Base-by-base conservation (phyloP, 768 basidiomycete genomes). In the Arthromyces matolae region DNA sequence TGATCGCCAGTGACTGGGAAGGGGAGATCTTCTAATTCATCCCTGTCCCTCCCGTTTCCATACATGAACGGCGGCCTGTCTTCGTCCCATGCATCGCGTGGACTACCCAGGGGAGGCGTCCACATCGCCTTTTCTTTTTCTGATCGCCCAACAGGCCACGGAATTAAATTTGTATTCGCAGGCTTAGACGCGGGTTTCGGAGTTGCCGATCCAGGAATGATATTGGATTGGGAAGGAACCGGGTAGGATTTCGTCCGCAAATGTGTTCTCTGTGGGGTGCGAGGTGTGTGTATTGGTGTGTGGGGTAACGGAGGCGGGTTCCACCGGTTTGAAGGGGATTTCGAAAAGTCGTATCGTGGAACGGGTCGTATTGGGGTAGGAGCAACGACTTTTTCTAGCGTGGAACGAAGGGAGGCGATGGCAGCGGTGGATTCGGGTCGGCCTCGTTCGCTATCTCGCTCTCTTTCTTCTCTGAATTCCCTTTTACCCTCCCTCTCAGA, bases 321-420 rank as follows among this genome's bases (percentile, higher is more conserved):
- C 77, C 79, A 79, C 13, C 77, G 69, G 16, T 62, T 68, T 62
- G 76, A 78, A 45, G 74, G 58, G 2, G 83, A 79, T 8, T 71
- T 62, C 2, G 70, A 65, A 41, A 84, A 77, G 57, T 85, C 80
- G 57, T 89, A 82, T 39, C 82, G 73, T 16, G 76, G 64, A 1
- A 78, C 70, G 38, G 80, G 66, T 2, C 80, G 70, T 12, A 55
- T 52, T 4, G 59, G 52, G 29, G 48, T 34, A 43, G 49, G 45
- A 43, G 36, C 54, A 56, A 37, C 62, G 45, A 90, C 79, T 52
- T 79, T 74, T 64, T 90, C 84, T 42, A 93, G 71, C 60, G 79
- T 82, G 54, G 50, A 51, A 10, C 43, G 38, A 22, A 46, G 39
- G n/a, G 50, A 51, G 18, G 50, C 43, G 38, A 46, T 45, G 8